Percentiles rank a stretch among this genome's conserved stretches.
These are phyloP conservation scores for Paecilomyces variotii DNA, from an alignment of 2,329 filamentous ascomycete species.

Conservation along the genomic window DNA sequence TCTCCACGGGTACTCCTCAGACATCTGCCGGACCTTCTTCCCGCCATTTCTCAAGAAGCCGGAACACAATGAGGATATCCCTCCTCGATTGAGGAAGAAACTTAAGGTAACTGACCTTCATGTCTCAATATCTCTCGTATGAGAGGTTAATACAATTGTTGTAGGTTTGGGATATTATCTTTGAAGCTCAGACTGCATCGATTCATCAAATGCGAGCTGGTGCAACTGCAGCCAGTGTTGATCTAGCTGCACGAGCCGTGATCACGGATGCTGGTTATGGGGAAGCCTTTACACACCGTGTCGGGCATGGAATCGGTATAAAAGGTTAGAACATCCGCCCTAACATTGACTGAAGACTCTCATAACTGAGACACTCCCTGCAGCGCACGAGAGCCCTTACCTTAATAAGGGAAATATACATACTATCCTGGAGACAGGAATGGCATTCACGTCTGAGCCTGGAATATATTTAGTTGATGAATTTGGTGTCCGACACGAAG, in stretches of 20 bases:
- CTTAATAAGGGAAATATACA: constrained; percentile 54
- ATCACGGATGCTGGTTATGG: constrained; percentile 54
- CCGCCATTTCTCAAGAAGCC: constrained; percentile 26
- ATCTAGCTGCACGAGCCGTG: constrained; percentile 51
- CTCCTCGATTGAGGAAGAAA: constrained; percentile 38
- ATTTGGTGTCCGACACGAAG: constrained; percentile 57
- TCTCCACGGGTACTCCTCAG: constrained; percentile 55
- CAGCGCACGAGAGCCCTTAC: constrained; percentile 54
- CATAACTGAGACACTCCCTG: background rate
- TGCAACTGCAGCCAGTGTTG: constrained; percentile 50
- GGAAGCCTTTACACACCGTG: constrained; percentile 51
- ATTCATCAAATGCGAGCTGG: constrained; percentile 44
- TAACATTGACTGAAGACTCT: background rate
- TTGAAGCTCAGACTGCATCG: constrained; percentile 54
- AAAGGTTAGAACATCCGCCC: constrained; percentile 34
- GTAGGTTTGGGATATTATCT: constrained; percentile 51
- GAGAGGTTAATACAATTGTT: background rate
- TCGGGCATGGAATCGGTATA: constrained; percentile 59
- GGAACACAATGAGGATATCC: constrained; percentile 3
- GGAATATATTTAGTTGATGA: constrained; percentile 53
- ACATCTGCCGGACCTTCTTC: constrained; percentile 58
- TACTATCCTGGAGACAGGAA: constrained; percentile 44
- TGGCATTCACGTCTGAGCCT: constrained; percentile 58
- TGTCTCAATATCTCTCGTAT: background rate
- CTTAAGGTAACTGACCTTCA: constrained; percentile 17